Percentiles rank a stretch among this genome's conserved stretches.
These are phyloP conservation scores for Myxozyma neglecta DNA, from an alignment of 805 yeast species.

Conservation along the genomic window DNA sequence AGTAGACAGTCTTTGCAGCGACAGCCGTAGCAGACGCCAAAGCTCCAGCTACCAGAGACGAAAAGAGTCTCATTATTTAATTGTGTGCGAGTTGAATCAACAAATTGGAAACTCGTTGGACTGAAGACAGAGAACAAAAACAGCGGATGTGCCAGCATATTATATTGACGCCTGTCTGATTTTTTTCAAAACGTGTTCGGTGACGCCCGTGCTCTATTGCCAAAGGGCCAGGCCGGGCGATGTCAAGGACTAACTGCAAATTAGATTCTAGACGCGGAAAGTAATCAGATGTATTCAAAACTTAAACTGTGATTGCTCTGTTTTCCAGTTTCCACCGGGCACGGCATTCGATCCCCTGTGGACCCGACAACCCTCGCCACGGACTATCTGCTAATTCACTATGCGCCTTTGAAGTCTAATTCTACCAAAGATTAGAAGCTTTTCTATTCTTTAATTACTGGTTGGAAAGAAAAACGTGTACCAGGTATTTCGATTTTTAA, in stretches of 20 bases:
- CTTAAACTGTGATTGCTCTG: neutral
- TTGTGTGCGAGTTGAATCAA: neutral
- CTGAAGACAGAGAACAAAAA: neutral
- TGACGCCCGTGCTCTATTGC: neutral
- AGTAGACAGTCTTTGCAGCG: conserved; percentile 35
- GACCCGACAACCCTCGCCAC: no score
- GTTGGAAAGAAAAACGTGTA: no score
- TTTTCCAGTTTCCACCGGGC: no score
- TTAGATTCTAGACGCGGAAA: neutral
- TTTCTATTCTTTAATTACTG: no score
- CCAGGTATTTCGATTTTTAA: no score
- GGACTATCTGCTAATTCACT: no score
- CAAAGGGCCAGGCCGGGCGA: conserved; percentile 13
- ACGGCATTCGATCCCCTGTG: no score
- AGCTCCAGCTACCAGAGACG: conserved; percentile 3
- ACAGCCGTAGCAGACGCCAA: conserved; percentile 25
- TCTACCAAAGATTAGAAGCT: no score
- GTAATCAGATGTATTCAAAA: neutral
- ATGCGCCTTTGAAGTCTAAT: no score
- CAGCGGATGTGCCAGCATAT: no score
- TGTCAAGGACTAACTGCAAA: neutral
- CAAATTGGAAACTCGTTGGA: neutral
- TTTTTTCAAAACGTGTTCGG: neutral
- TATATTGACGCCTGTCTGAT: no score
- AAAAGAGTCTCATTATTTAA: neutral